Conservation (phyloP, 148 eudicot genomes). For the Linanthus parryae region DNA sequence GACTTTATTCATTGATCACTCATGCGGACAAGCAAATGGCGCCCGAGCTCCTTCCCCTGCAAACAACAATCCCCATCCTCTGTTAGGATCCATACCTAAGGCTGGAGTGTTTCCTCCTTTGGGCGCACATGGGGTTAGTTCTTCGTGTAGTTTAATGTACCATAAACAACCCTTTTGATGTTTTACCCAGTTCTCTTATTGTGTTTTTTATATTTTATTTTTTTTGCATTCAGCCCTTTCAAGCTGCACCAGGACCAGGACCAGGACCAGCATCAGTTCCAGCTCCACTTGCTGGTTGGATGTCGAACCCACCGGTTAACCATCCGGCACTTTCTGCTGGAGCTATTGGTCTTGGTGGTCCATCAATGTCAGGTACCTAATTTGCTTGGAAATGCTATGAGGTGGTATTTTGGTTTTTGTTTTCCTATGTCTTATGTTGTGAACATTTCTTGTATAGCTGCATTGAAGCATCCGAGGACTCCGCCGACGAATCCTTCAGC, state of each 20-base stretch:
- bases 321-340: constrained; percentile 84
- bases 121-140: constrained; percentile 84
- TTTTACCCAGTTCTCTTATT: too few species aligned
- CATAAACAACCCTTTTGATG: constrained; percentile 4
- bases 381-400: background rate
- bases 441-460: constrained; percentile 38
- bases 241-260: constrained; percentile 56
- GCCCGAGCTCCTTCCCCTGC: constrained; percentile 59
- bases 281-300: constrained; percentile 91
- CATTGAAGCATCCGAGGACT: constrained; percentile 83
- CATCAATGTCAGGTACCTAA: constrained; percentile 74
- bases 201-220: constrained; percentile 7
- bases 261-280: constrained; percentile 57
- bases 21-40: constrained; percentile 45
- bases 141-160: background rate
- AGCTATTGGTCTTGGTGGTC: constrained; percentile 72
- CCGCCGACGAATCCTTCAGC: constrained; percentile 69
- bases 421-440: constrained; percentile 2
- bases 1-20: constrained; percentile 52
- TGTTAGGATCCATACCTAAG: constrained; percentile 61
- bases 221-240: constrained; percentile 59
- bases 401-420: background rate
- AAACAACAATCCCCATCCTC: constrained; percentile 28
- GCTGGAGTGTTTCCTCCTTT: constrained; percentile 86
- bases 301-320: constrained; percentile 65